Evolutionary conservation across 768 basidiomycete genomes (phyloP), one percentile per base, ranked within the genome.

Genomic region (Pilatotrama ljubarskyi): DNA sequence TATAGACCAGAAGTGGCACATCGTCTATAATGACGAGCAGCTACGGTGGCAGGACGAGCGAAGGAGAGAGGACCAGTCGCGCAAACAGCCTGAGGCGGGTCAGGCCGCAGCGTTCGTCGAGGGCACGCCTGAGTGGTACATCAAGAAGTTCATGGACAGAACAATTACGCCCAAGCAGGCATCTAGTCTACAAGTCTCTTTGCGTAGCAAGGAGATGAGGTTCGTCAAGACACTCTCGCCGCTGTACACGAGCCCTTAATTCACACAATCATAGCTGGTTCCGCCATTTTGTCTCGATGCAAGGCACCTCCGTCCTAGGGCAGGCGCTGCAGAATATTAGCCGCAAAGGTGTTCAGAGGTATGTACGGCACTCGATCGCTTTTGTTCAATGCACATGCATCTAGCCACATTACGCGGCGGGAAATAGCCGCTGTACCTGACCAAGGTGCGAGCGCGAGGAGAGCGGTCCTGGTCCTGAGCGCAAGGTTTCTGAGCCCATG

Each of bases 121-220:
- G 55, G 87, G 89, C 62, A 85, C 90, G 9, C 94, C 95, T 1
- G 91, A 97, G 71, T 97, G 90, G 90, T 98, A 94, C 70, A 85
- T 98, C 64, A 84, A 87, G 73, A 93, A 88, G 73, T 93, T 97
- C 70, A 78, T 98, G 69, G 90, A 95, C 69, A 85, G 85, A 59
- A 90, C 90, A 1, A 86, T 97, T 50, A 94, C 88, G 1, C 75
- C 85, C 41, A 91, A 92, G 73, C 87, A 94, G 63, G 90, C 91
- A 10, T 78, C 81, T 20, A 85, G 89, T 57, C 76, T 98, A 46
- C 80, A 80, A 66, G 90, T 88, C 26, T 97, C 82, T 6, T 70
- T 94, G 65, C 82, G 95, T 54, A 91, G 91, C 49, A 86, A 88
- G 67, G 88, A 93, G 69, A 74, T 95, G 54, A 84, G 83, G 92